These are phyloP conservation scores for Aechmea fasciata DNA, from an alignment of 176 grass and related monocot genomes.

Conservation along the genomic window DNA sequence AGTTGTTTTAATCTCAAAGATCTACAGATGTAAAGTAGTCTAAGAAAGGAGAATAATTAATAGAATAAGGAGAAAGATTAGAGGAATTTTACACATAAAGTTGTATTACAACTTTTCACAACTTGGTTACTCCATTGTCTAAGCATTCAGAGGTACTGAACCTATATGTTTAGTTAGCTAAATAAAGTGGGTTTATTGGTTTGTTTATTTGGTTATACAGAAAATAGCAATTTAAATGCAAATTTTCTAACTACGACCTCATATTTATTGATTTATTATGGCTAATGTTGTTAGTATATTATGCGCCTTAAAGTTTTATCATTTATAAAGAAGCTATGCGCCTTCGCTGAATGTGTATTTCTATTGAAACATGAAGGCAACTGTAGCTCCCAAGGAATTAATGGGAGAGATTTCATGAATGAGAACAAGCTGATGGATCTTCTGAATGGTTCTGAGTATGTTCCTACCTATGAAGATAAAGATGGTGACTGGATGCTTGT, in stretches of 20 bases:
- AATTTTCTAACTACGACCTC: background rate
- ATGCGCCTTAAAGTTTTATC: too few relatives aligned
- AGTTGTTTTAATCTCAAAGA: background rate
- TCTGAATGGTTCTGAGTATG: constrained; percentile 57
- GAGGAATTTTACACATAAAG: too few relatives aligned
- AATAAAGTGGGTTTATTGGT: too few relatives aligned
- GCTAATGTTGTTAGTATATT: too few relatives aligned
- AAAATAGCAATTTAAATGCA: background rate
- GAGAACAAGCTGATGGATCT: constrained; percentile 57
- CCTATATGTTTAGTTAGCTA: too few relatives aligned
- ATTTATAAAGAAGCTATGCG: constrained; percentile 3
- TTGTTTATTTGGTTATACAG: too few relatives aligned
- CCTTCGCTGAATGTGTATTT: constrained; percentile 1
- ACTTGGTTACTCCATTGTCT: too few relatives aligned
- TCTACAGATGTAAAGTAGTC: too few relatives aligned
- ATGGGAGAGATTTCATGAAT: constrained; percentile 24
- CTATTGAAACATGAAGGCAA: constrained; percentile 16
- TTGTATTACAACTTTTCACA: too few relatives aligned
- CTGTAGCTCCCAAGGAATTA: constrained; percentile 10
- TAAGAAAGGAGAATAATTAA: too few relatives aligned
- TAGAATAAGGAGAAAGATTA: too few relatives aligned
- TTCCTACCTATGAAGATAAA: constrained; percentile 93
- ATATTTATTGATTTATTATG: background rate
- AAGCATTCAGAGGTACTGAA: too few relatives aligned
- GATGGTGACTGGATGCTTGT: constrained; percentile 97